Evolutionary conservation across 805 yeast genomes (phyloP).

Genomic region (Ogataea polymorpha): DNA sequence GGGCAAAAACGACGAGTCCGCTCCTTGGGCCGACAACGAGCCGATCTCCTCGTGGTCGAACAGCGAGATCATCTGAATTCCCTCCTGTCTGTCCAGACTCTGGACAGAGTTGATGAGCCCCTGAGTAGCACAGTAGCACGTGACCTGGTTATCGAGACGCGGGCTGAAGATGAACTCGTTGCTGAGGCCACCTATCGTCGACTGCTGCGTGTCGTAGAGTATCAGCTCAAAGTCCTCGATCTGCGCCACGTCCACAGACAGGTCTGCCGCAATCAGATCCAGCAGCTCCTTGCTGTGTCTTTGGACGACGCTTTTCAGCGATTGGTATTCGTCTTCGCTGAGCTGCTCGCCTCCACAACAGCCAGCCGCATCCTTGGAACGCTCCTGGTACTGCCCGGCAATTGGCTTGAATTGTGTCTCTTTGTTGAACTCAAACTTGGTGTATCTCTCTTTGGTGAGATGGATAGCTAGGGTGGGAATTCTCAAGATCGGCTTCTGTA

Average conservation of each 20-base stretch:
- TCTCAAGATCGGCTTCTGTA: constrained; percentile 79
- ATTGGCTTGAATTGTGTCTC: constrained; percentile 86
- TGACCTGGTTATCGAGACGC: constrained; percentile 84
- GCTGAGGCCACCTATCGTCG: constrained; percentile 82
- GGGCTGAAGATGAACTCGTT: constrained; percentile 92
- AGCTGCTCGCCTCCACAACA: constrained; percentile 53
- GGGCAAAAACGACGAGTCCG: constrained; percentile 87
- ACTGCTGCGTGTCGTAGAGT: constrained; percentile 78
- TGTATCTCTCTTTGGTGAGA: constrained; percentile 70
- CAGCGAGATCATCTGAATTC: constrained; percentile 71
- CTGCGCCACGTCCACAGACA: constrained; percentile 46
- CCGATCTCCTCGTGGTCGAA: constrained; percentile 98
- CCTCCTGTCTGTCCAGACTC: constrained; percentile 42
- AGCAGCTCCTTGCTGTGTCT: constrained; percentile 79
- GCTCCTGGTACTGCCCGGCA: constrained; percentile 47
- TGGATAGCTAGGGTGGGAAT: constrained; percentile 96
- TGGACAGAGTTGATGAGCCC: constrained; percentile 55
- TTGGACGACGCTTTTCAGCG: constrained; percentile 59
- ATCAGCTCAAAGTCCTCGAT: constrained; percentile 90
- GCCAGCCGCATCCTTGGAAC: constrained; percentile 16
- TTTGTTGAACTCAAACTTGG: constrained; percentile 82
- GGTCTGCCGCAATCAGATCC: constrained; percentile 63
- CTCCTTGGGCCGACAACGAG: constrained; percentile 92
- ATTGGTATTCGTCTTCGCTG: constrained; percentile 54
- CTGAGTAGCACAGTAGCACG: constrained; percentile 75